Evolutionary conservation across 208 protist genomes (phyloP).

Genomic region (Crithidia thermophila): DNA sequence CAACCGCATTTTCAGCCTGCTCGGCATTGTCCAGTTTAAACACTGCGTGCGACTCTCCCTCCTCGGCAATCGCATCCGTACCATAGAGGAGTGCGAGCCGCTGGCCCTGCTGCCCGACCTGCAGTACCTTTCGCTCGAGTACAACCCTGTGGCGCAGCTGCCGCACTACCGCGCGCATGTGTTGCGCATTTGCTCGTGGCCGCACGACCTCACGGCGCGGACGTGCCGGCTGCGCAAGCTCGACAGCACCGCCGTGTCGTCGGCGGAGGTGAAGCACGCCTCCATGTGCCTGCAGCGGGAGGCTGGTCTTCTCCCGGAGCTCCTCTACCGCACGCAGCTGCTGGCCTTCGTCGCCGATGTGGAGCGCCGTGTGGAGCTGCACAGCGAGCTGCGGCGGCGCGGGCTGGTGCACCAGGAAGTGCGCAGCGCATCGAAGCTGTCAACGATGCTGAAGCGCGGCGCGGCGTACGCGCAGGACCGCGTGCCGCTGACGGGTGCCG

Average conservation of each 20-base stretch:
- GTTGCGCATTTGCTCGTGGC: conserved; percentile 79
- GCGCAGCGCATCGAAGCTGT: conserved; percentile 17
- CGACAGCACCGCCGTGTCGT: conserved; percentile 47
- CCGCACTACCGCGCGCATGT: conserved; percentile 85
- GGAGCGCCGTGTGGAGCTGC: conserved; percentile 47
- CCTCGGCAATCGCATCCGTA: conserved; percentile 71
- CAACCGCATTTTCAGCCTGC: conserved; percentile 57
- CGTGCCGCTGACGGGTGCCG: conserved; percentile 41
- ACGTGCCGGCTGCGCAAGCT: conserved; percentile 77
- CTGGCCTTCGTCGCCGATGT: conserved; percentile 56
- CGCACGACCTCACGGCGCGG: conserved; percentile 42
- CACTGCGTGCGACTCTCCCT: conserved; percentile 82
- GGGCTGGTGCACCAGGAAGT: conserved; percentile 50
- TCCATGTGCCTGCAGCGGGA: conserved; percentile 65
- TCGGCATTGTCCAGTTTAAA: conserved; percentile 84
- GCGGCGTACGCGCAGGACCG: conserved; percentile 39
- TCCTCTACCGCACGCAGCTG: conserved; percentile 66
- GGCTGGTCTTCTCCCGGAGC: conserved; percentile 54
- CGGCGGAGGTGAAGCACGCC: conserved; percentile 46
- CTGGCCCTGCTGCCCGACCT: conserved; percentile 70
- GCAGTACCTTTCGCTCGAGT: conserved; percentile 81
- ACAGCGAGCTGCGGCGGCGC: conserved; percentile 57
- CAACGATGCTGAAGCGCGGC: conserved; percentile 47
- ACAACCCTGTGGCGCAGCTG: conserved; percentile 78
- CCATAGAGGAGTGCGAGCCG: conserved; percentile 81